Percentiles rank a stretch among this genome's conserved stretches.
These are phyloP conservation scores for Aspergillus intermedius DNA, from an alignment of 2,329 filamentous ascomycete species.

Conservation along the genomic window DNA sequence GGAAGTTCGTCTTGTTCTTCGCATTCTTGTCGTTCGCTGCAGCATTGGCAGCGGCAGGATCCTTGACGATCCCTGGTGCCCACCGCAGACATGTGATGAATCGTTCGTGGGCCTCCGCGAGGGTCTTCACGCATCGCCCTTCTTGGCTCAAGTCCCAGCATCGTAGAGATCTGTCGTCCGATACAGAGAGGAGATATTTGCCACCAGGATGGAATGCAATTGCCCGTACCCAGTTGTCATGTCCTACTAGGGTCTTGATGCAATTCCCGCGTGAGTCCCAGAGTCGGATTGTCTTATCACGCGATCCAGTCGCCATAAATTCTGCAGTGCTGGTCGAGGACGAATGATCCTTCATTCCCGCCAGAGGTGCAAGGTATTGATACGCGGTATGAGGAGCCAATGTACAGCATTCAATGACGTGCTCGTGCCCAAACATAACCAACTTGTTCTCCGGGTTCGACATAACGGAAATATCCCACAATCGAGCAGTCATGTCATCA, in stretches of 20 bases:
- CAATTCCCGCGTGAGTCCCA: slow-evolving; percentile 79
- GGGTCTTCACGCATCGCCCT: slow-evolving; percentile 75
- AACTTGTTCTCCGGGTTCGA: slow-evolving; percentile 66
- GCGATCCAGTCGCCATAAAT: slow-evolving; percentile 77
- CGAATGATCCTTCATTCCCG: slow-evolving; percentile 77
- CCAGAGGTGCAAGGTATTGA: slow-evolving; percentile 65
- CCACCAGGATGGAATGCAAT: slow-evolving; percentile 84
- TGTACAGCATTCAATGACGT: slow-evolving; percentile 6
- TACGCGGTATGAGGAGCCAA: slow-evolving; percentile 75
- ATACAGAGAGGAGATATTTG: slow-evolving; percentile 75
- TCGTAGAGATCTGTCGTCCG: slow-evolving; percentile 81
- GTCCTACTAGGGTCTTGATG: slow-evolving; percentile 51
- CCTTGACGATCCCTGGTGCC: slow-evolving; percentile 69
- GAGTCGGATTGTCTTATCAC: slow-evolving; percentile 82
- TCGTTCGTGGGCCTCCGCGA: slow-evolving; percentile 68
- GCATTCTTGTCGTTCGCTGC: slow-evolving; percentile 6
- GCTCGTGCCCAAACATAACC: slow-evolving; percentile 34
- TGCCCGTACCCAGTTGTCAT: slow-evolving; percentile 81
- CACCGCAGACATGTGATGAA: slow-evolving; percentile 81
- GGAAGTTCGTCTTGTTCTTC: slow-evolving; percentile 6
- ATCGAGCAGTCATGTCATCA: slow-evolving; percentile 70
- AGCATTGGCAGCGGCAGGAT: slow-evolving; percentile 29
- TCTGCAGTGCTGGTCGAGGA: slow-evolving; percentile 68
- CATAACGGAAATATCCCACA: slow-evolving; percentile 84
- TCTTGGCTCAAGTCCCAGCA: slow-evolving; percentile 91